Conservation (phyloP, 345 rosid genomes). For the Capsella bursapastoris region DNA sequence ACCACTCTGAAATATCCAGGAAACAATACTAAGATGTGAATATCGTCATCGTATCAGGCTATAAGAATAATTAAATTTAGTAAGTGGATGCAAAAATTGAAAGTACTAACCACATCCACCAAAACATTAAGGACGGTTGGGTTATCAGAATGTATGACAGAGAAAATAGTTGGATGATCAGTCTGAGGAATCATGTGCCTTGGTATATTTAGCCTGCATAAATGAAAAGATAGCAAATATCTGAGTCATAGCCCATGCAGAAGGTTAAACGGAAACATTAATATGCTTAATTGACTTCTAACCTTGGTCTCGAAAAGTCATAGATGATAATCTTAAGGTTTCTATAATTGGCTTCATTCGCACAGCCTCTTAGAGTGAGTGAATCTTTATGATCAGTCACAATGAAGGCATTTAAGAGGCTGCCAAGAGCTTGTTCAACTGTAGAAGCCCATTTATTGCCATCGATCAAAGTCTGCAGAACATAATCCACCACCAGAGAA, state of each 20-base stretch:
- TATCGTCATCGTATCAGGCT: background rate
- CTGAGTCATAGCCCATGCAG: slow-evolving; percentile 11
- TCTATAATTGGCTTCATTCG: slow-evolving; percentile 66
- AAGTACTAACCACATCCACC: slow-evolving; percentile 76
- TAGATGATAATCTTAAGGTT: slow-evolving; percentile 76
- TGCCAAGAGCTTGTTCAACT: slow-evolving; percentile 90
- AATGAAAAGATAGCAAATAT: slow-evolving; percentile 36
- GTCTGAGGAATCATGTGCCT: slow-evolving; percentile 82
- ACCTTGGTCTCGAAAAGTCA: slow-evolving; percentile 92
- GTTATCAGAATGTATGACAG: slow-evolving; percentile 70
- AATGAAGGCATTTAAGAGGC: slow-evolving; percentile 86
- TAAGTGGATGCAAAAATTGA: slow-evolving; percentile 12
- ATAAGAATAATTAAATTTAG: slow-evolving; percentile 12
- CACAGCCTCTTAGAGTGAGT: slow-evolving; percentile 71
- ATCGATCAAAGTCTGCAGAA: slow-evolving; percentile 67
- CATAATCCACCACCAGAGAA: slow-evolving; percentile 27
- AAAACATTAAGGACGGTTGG: slow-evolving; percentile 85
- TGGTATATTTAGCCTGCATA: slow-evolving; percentile 74
- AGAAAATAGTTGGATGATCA: slow-evolving; percentile 76
- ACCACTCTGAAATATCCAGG: slow-evolving; percentile 55
- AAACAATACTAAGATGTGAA: slow-evolving; percentile 20
- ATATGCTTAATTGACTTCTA: slow-evolving; percentile 27
- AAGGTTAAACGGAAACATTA: slow-evolving; percentile 11
- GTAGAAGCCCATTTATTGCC: slow-evolving; percentile 88
- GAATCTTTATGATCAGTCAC: slow-evolving; percentile 85